These are phyloP conservation scores for Diaporthe destruens DNA, from an alignment of 2,329 filamentous ascomycete species.

Conservation along the genomic window DNA sequence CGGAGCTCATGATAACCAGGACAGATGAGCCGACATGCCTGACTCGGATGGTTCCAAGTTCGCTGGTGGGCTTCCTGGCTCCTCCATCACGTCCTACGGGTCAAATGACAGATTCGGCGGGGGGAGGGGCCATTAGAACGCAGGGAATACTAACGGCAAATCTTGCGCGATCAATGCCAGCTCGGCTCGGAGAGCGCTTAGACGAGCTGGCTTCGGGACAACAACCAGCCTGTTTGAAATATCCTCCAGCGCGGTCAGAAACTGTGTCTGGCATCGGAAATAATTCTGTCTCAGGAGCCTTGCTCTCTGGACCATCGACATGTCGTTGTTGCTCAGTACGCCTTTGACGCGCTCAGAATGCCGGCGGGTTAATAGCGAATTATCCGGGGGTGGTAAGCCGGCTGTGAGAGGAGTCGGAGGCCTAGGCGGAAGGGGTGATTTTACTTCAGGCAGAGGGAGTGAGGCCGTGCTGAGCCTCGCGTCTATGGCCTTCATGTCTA, in stretches of 20 bases:
- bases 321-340: constrained; percentile 68
- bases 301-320: constrained; percentile 76
- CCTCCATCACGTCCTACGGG: constrained; percentile 2
- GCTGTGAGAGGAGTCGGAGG: constrained; percentile 71
- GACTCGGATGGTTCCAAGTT: neutral
- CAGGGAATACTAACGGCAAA: constrained; percentile 61
- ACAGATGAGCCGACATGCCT: neutral
- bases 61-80: neutral
- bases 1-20: neutral
- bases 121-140: neutral
- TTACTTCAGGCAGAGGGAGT: constrained; percentile 72
- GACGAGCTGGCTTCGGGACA: constrained; percentile 83
- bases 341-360: constrained; percentile 73
- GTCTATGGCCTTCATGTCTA: constrained; percentile 68
- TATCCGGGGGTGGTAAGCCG: constrained; percentile 62
- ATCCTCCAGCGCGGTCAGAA: constrained; percentile 82
- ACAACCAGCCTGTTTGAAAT: constrained; percentile 88
- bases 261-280: constrained; percentile 84
- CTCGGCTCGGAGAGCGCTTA: constrained; percentile 85
- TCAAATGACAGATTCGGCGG: neutral
- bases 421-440: constrained; percentile 65
- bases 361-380: constrained; percentile 59
- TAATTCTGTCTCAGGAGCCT: constrained; percentile 83
- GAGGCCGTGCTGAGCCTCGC: constrained; percentile 77
- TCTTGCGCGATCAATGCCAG: constrained; percentile 85